These are phyloP conservation scores for Apiospora saccharicola DNA, from an alignment of 2,329 filamentous ascomycete species.

Conservation along the genomic window DNA sequence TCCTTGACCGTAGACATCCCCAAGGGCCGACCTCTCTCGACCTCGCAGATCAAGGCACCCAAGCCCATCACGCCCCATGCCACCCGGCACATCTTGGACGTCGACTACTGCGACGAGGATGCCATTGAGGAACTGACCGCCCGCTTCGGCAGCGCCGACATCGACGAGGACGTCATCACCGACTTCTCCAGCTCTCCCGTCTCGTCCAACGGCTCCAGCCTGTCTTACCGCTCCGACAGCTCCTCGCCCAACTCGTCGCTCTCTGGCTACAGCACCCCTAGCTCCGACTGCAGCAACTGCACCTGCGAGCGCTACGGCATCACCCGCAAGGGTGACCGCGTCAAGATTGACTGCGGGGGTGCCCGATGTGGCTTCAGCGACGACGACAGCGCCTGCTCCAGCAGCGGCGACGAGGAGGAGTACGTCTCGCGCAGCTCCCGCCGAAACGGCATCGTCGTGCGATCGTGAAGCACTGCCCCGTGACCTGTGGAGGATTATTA, in stretches of 20 bases:
- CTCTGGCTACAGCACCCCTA: conserved; percentile 80
- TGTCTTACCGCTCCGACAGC: conserved; percentile 75
- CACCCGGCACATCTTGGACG: conserved; percentile 85
- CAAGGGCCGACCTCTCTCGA: conserved; percentile 87
- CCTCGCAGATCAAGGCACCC: conserved; percentile 89
- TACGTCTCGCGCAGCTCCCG: conserved; percentile 64
- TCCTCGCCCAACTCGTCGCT: conserved; percentile 77
- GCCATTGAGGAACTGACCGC: conserved; percentile 81
- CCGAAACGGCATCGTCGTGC: conserved; percentile 70
- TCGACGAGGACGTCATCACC: conserved; percentile 64
- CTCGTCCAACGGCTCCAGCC: conserved; percentile 73
- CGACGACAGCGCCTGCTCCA: conserved; percentile 74
- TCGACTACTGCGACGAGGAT: conserved; percentile 76
- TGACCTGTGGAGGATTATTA: conserved; percentile 32
- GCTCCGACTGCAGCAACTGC: conserved; percentile 80
- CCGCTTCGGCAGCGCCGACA: conserved; percentile 71
- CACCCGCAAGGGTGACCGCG: conserved; percentile 88
- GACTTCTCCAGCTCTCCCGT: conserved; percentile 66
- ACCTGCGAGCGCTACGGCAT: conserved; percentile 97
- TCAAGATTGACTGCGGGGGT: conserved; percentile 96
- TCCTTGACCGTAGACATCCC: conserved; percentile 72
- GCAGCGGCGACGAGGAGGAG: conserved; percentile 67
- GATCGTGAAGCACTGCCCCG: conserved; percentile 41
- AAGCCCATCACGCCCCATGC: conserved; percentile 89
- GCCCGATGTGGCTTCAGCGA: conserved; percentile 84